These are phyloP conservation scores for Venturia oleaginea DNA, from an alignment of 2,329 filamentous ascomycete species.

Conservation along the genomic window DNA sequence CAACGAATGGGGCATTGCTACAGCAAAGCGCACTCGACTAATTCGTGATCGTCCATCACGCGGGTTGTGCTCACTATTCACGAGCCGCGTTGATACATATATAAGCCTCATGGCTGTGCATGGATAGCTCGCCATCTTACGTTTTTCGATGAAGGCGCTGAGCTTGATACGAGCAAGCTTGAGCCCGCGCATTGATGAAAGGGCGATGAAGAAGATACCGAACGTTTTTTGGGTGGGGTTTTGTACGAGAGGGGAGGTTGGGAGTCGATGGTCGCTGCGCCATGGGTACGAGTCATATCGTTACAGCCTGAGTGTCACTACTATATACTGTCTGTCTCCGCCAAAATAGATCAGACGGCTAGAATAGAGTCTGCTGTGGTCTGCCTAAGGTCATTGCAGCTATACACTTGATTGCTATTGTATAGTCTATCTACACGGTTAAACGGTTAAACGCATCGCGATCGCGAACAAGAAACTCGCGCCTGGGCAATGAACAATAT, in stretches of 20 bases:
- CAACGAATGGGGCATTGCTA: background rate
- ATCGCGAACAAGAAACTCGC: background rate
- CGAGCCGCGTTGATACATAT: background rate
- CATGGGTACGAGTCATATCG: background rate
- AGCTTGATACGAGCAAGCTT: background rate
- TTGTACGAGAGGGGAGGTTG: background rate
- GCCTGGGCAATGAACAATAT: background rate
- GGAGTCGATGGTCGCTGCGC: background rate
- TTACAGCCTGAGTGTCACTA: too few relatives aligned
- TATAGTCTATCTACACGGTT: background rate
- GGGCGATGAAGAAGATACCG: background rate
- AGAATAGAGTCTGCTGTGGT: too few relatives aligned
- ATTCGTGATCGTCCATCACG: background rate
- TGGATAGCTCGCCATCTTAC: background rate
- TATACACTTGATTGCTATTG: background rate
- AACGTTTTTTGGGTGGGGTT: background rate
- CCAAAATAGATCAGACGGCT: too few relatives aligned
- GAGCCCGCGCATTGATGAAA: background rate
- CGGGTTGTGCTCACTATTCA: constrained; percentile 1
- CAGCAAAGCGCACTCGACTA: background rate
- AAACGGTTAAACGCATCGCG: background rate
- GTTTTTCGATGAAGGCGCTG: background rate
- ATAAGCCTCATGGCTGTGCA: constrained; percentile 2
- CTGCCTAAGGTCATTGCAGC: too few relatives aligned
- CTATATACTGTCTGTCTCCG: too few relatives aligned